Evolutionary conservation across 331 rosid genomes (phyloP).

Genomic region (Pyracantha coccinea): DNA sequence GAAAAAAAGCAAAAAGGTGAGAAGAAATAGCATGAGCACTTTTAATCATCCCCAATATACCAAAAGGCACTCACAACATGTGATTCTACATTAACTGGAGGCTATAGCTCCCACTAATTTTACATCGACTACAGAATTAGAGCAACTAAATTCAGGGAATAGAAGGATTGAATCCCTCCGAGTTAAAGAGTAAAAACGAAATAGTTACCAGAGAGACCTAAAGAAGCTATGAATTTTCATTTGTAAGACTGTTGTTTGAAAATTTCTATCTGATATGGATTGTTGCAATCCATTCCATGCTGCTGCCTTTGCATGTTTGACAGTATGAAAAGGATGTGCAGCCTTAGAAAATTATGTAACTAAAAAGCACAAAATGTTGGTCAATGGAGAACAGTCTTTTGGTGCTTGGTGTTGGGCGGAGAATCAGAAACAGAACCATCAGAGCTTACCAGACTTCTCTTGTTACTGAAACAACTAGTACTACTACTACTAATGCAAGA

Average conservation of each 20-base stretch:
- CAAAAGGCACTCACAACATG: no score
- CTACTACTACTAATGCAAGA: conserved; percentile 6
- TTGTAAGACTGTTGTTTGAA: conserved; percentile 8
- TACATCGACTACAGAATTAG: conserved; percentile 18
- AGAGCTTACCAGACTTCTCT: conserved; percentile 31
- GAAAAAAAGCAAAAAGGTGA: conserved; percentile 17
- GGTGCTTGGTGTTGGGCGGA: conserved; percentile 27
- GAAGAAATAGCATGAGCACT: conserved; percentile 10
- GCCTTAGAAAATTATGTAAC: conserved; percentile 28
- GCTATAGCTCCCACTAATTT: neutral
- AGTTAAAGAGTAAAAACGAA: neutral
- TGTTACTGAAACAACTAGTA: conserved; percentile 16
- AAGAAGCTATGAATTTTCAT: conserved; percentile 6
- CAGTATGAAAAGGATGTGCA: conserved; percentile 28
- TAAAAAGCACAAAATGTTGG: conserved; percentile 11
- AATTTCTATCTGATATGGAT: conserved; percentile 8
- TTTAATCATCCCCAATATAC: no score
- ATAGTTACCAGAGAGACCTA: no score
- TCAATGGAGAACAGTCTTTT: conserved; percentile 22
- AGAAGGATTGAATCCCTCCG: neutral
- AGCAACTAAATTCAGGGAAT: conserved; percentile 3
- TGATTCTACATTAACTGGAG: no score
- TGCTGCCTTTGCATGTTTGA: conserved; percentile 23
- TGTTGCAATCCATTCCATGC: conserved; percentile 24
- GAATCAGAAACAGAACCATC: conserved; percentile 10